phyloP scores from a whole-genome alignment of 371 early-diverging fungal genomes.

The Chytridium lagenaria region DNA sequence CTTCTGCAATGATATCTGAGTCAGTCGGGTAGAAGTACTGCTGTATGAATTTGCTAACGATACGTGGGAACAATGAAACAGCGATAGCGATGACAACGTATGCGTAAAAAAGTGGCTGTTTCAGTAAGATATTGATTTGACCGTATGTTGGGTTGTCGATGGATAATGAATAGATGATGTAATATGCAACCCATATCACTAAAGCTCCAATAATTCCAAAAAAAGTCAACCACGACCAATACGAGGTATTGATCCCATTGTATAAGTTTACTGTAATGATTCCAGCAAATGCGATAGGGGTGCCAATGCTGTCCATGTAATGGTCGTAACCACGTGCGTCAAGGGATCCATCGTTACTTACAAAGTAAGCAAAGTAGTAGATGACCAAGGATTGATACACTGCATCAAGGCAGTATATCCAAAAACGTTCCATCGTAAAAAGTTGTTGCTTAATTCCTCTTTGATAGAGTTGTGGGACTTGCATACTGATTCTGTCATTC shows the following conservation, averaged over 20 bases:
- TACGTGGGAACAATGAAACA: slow-evolving; percentile 59
- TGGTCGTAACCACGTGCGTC: slow-evolving; percentile 63
- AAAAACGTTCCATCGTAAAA: slow-evolving; percentile 83
- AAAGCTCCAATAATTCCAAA: slow-evolving; percentile 39
- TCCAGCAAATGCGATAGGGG: slow-evolving; percentile 73
- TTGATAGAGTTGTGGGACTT: slow-evolving; percentile 86
- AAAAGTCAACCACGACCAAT: slow-evolving; percentile 75
- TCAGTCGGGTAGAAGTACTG: slow-evolving; percentile 67
- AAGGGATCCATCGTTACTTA: slow-evolving; percentile 53
- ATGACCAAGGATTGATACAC: slow-evolving; percentile 87
- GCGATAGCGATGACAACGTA: slow-evolving; percentile 59
- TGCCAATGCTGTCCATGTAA: slow-evolving; percentile 76
- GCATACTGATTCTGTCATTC: slow-evolving; percentile 68
- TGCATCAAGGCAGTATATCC: slow-evolving; percentile 81
- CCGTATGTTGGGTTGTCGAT: slow-evolving; percentile 59
- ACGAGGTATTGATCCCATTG: slow-evolving; percentile 73
- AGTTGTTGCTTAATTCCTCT: slow-evolving; percentile 83
- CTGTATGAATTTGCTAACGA: slow-evolving; percentile 55
- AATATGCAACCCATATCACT: slow-evolving; percentile 53
- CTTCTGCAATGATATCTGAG: slow-evolving; percentile 69
- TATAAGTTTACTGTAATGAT: slow-evolving; percentile 83
- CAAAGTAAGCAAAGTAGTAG: slow-evolving; percentile 73
- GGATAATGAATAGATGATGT: slow-evolving; percentile 63
- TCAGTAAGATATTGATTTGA: slow-evolving; percentile 60
- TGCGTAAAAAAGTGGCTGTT: slow-evolving; percentile 75